These are phyloP conservation scores for Aureobasidium lini DNA, from an alignment of 2,329 filamentous ascomycete genomes.

Conservation along the genomic window DNA sequence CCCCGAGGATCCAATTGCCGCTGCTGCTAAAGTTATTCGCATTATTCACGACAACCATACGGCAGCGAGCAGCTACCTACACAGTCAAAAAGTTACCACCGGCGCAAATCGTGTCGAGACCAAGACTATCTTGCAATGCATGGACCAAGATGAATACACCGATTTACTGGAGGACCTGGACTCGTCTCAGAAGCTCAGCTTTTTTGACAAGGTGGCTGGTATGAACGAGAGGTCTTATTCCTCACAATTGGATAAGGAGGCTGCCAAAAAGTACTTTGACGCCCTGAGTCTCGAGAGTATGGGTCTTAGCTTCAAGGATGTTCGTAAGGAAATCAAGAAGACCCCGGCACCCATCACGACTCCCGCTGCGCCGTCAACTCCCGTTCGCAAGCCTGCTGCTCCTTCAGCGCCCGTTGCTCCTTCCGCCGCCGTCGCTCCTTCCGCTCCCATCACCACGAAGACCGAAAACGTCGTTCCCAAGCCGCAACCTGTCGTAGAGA, in stretches of 20 bases:
- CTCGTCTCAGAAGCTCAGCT: neutral
- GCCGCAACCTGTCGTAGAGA: neutral
- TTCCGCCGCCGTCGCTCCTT: neutral
- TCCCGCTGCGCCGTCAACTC: neutral
- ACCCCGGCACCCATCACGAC: neutral
- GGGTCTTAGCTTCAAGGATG: constrained; percentile 7
- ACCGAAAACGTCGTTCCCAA: neutral
- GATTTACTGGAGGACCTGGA: constrained; percentile 12
- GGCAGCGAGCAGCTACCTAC: constrained; percentile 2
- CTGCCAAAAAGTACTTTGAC: neutral
- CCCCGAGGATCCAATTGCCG: neutral
- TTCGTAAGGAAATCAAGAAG: constrained; percentile 1
- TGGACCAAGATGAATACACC: constrained; percentile 13
- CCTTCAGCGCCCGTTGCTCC: neutral
- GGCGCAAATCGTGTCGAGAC: neutral
- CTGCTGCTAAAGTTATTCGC: constrained; percentile 10
- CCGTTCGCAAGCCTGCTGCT: neutral
- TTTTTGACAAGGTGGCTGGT: constrained; percentile 4
- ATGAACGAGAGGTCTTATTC: neutral
- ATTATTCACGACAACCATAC: constrained; percentile 5
- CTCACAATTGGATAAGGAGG: neutral
- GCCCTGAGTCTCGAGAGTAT: neutral
- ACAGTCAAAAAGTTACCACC: neutral
- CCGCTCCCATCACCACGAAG: neutral
- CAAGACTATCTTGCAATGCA: neutral